Conservation (phyloP, 2,329 filamentous ascomycete genomes). For the Plenodomus lindquistii region DNA sequence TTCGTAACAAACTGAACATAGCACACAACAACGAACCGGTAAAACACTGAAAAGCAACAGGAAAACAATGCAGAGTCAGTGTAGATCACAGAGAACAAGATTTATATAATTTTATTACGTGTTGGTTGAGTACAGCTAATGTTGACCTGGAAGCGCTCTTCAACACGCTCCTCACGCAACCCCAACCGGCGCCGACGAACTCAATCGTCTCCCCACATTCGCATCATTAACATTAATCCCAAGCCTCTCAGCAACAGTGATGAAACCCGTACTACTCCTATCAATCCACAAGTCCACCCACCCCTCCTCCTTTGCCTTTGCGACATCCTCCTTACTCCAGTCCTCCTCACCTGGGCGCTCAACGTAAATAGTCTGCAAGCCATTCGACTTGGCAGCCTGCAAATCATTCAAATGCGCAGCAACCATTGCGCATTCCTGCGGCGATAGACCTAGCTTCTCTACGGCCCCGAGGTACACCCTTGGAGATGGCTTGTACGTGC, state of each 20-base stretch:
- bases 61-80: too few relatives aligned
- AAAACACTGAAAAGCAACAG: too few relatives aligned
- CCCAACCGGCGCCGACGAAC: slow-evolving; percentile 5
- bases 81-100: too few relatives aligned
- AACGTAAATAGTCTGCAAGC: slow-evolving; percentile 74
- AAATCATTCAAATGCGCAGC: slow-evolving; percentile 75
- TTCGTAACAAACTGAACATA: background rate
- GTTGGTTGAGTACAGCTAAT: background rate
- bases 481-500: slow-evolving; percentile 73
- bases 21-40: background rate
- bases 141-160: too few relatives aligned
- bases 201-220: slow-evolving; percentile 10
- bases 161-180: background rate
- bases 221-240: slow-evolving; percentile 26
- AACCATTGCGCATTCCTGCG: slow-evolving; percentile 72
- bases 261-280: slow-evolving; percentile 55
- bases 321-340: slow-evolving; percentile 57
- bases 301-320: slow-evolving; percentile 56
- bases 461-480: slow-evolving; percentile 71
- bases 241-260: slow-evolving; percentile 48
- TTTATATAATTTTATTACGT: too few relatives aligned
- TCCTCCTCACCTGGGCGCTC: slow-evolving; percentile 69
- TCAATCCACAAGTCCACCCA: slow-evolving; percentile 65
- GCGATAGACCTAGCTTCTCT: slow-evolving; percentile 58
- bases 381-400: slow-evolving; percentile 64